Evolutionary conservation across 345 rosid genomes (phyloP), one percentile per base, ranked within the genome.

Genomic region (Aquilaria malaccensis): DNA sequence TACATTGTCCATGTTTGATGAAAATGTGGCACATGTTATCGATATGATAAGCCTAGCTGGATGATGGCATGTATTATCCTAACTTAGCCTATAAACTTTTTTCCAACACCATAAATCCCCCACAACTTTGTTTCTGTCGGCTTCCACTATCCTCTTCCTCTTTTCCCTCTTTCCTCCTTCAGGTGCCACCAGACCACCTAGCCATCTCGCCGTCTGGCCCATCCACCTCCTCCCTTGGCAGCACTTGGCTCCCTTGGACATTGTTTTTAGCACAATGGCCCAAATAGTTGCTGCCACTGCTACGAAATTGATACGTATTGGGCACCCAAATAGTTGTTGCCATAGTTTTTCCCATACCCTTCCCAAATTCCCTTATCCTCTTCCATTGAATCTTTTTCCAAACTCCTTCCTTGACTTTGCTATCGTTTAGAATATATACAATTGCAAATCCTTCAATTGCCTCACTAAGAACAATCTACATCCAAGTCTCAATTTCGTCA

Each of bases 321-420:
- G 22, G 22, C 22, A 22, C 22, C 22, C 1, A 22, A 22, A 22
- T 22, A 22, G 22, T 22, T 22, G 22, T 22, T 22, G 99, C 59
- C 96, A 97, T 30, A 89, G 99, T 84, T 90, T 90, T 80, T 86
- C 98, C 11, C 70, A 73, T 33, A 85, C 96, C 53, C 90, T 96
- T 10, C 58, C 79, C 2, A 86, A 80, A 52, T 76, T 85, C 2
- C 57, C 85, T 1, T 67, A 74, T 33, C 58, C 83, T 45, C 68
- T 85, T 31, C 80, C 94, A 0, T 67, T 30, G 2, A 37, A 77
- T 50, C 88, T 86, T 7, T 87, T 82, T 69, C 81, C 83, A 10
- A 63, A 82, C 13, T 67, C 88, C 1, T 84, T 85, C 30, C 87
- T 83, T 0, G 97, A 87, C 32, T 77, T 90, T 5, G 71, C 70